A percentile compares a stretch with the other conserved stretches of the same genome.
phyloP scores from a whole-genome alignment of 129 eudicot species.

The Flaveria linearis region DNA sequence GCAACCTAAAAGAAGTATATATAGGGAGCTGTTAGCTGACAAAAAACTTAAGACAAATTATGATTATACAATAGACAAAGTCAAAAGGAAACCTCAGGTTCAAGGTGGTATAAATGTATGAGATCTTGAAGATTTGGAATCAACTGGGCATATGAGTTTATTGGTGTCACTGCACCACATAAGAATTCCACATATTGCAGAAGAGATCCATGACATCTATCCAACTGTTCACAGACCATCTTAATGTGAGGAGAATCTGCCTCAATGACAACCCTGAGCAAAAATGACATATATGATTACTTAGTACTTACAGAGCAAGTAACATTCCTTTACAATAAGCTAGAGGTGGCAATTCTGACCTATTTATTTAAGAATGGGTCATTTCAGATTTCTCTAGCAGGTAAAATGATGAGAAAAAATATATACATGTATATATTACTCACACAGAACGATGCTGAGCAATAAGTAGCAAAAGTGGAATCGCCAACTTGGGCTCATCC shows the following conservation, averaged over 20 bases:
- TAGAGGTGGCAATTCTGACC: not conserved
- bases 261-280: slow-evolving; percentile 80
- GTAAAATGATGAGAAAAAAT: not conserved
- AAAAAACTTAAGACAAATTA: not conserved
- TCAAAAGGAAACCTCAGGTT: slow-evolving; percentile 76
- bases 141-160: slow-evolving; percentile 74
- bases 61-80: not conserved
- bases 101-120: slow-evolving; percentile 89
- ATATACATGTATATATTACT: slow-evolving; percentile 27
- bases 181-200: slow-evolving; percentile 95
- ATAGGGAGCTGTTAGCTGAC: not conserved
- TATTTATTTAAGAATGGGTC: not conserved
- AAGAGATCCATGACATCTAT: slow-evolving; percentile 98
- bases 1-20: slow-evolving; percentile 60
- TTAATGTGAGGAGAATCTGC: slow-evolving; percentile 91
- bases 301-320: slow-evolving; percentile 8
- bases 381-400: not conserved
- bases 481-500: slow-evolving; percentile 91
- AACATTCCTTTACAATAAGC: slow-evolving; percentile 1
- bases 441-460: slow-evolving; percentile 99
- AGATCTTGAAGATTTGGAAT: slow-evolving; percentile 91
- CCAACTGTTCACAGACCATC: slow-evolving; percentile 97
- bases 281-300: slow-evolving; percentile 26
- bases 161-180: slow-evolving; percentile 75
- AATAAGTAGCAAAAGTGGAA: slow-evolving; percentile 91